phyloP scores from a whole-genome alignment of 139 green algal species.

The Zygnema circumcarinatum region DNA sequence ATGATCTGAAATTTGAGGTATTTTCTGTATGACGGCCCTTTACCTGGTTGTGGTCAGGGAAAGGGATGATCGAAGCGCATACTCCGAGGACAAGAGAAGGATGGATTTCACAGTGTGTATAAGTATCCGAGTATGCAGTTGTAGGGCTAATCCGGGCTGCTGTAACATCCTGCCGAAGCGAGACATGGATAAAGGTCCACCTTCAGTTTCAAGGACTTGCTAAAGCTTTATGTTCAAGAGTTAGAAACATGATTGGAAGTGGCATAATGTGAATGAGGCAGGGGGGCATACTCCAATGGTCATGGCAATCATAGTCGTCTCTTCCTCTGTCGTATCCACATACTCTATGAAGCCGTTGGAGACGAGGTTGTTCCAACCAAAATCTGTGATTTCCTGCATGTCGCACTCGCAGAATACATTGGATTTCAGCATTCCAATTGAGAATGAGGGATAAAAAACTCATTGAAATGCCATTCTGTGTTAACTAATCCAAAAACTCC shows the following conservation, averaged over 20 bases:
- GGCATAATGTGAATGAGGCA: not conserved
- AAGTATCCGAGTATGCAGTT: conserved; percentile 69
- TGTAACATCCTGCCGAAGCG: conserved; percentile 60
- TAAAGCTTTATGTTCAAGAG: no score
- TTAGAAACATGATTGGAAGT: not conserved
- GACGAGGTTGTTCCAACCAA: conserved; percentile 69
- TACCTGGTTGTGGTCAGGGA: conserved; percentile 96
- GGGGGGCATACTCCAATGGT: conserved; percentile 26
- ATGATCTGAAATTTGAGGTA: no score
- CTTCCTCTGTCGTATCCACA: conserved; percentile 91
- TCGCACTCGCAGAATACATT: conserved; percentile 25
- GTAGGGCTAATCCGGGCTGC: conserved; percentile 47
- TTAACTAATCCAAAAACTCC: no score
- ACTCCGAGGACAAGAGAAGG: conserved; percentile 98
- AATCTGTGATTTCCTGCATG: conserved; percentile 53
- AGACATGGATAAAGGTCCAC: not conserved
- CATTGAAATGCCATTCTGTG: no score
- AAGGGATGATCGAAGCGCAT: conserved; percentile 97
- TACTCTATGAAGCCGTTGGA: conserved; percentile 80
- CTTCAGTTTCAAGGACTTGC: no score
- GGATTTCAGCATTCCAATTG: not conserved
- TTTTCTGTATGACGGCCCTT: no score
- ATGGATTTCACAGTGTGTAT: conserved; percentile 99
- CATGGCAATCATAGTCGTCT: conserved; percentile 99
- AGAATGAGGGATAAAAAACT: conserved; percentile 12